Conservation (phyloP, 2,329 filamentous ascomycete species). For the Botrytis porri region DNA sequence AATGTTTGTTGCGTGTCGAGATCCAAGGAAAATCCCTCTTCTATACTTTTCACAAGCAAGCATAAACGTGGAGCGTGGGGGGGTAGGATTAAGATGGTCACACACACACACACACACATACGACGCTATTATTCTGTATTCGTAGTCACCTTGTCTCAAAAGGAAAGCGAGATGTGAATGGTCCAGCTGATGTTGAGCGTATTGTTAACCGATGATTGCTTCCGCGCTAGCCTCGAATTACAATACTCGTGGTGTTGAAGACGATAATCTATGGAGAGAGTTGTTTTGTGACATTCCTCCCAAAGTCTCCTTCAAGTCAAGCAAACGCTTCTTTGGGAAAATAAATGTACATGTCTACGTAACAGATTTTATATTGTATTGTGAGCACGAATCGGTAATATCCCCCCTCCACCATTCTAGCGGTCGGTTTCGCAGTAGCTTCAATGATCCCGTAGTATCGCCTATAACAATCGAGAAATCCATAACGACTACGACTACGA, state of each 20-base stretch:
- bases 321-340: not conserved
- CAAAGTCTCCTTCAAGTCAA: not conserved
- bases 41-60: not conserved
- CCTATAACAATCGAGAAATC: not conserved
- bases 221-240: not conserved
- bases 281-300: not conserved
- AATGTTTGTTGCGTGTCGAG: not conserved
- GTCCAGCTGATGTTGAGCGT: conserved; percentile 9
- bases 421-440: not conserved
- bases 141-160: not conserved
- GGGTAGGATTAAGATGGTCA: not conserved
- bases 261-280: not conserved
- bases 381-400: not conserved
- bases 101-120: not conserved
- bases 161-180: conserved; percentile 6
- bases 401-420: not conserved
- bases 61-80: not conserved
- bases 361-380: not conserved
- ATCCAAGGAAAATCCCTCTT: conserved; percentile 1
- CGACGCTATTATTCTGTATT: not conserved
- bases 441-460: conserved; percentile 10
- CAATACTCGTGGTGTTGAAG: not conserved
- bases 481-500: conserved; percentile 4
- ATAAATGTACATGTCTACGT: not conserved
- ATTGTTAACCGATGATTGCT: not conserved